Percentiles rank a stretch among this genome's conserved stretches.
Conservation (phyloP, 768 basidiomycete genomes). For the Fomitopsis serialis region DNA sequence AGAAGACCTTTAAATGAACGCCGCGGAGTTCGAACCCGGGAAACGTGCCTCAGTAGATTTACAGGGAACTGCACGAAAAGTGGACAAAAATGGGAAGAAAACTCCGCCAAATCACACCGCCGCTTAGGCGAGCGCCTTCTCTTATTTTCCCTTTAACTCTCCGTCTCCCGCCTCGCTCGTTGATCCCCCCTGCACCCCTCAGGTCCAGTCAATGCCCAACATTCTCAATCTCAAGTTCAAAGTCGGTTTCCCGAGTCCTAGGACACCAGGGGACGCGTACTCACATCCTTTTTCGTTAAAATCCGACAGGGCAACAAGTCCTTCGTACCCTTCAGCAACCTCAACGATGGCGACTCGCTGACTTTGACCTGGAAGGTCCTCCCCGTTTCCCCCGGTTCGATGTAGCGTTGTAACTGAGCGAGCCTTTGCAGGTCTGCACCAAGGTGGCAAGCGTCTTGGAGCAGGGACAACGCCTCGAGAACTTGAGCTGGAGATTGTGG, state of each 20-base stretch:
- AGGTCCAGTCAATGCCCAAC: slow-evolving; percentile 54
- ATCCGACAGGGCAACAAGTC: slow-evolving; percentile 78
- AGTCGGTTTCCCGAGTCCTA: slow-evolving; percentile 28
- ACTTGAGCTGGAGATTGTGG: slow-evolving; percentile 90
- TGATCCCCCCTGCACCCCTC: slow-evolving; percentile 7
- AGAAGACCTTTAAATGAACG: background rate
- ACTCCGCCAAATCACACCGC: background rate
- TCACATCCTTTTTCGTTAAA: slow-evolving; percentile 15
- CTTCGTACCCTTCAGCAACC: slow-evolving; percentile 88
- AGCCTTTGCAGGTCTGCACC: slow-evolving; percentile 63
- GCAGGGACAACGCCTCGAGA: slow-evolving; percentile 87
- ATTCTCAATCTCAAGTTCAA: slow-evolving; percentile 87
- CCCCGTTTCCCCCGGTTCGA: slow-evolving; percentile 7
- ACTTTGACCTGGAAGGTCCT: slow-evolving; percentile 88
- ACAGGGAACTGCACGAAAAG: background rate
- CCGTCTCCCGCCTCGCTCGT: slow-evolving; percentile 3
- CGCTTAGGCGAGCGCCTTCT: background rate
- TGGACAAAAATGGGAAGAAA: background rate
- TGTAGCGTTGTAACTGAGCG: background rate
- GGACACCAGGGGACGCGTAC: slow-evolving; percentile 4
- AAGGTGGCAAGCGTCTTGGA: slow-evolving; percentile 89
- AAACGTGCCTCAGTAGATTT: background rate
- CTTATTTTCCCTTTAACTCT: slow-evolving; percentile 13
- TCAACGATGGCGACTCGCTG: slow-evolving; percentile 77
- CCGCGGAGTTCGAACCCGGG: slow-evolving; percentile 1